Percentiles rank a stretch among this genome's conserved stretches.
Evolutionary conservation across 148 eudicot species (phyloP).

Genomic region (Rhododendron mucronatum): DNA sequence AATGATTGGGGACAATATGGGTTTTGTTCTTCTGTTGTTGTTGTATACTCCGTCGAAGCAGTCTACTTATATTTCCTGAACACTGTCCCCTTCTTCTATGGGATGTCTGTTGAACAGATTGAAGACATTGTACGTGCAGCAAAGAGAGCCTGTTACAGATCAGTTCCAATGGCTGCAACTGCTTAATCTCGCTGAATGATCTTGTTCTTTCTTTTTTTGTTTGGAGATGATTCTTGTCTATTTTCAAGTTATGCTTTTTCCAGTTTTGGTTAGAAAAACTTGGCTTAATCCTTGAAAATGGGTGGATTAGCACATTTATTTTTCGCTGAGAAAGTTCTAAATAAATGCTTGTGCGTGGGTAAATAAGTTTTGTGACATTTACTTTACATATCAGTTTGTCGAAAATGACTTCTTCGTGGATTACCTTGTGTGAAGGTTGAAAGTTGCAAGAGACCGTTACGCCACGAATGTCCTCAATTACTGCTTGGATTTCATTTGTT

Average conservation of each 20-base stretch:
- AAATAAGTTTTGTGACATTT: not conserved
- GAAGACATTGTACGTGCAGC: slow-evolving; percentile 92
- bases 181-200: slow-evolving; percentile 24
- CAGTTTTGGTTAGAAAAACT: not conserved
- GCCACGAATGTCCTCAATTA: not conserved
- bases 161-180: slow-evolving; percentile 62
- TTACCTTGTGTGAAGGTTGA: not conserved
- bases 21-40: too few relatives aligned
- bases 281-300: not conserved
- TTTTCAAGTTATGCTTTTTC: not conserved
- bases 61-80: not conserved
- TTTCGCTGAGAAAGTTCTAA: not conserved
- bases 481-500: not conserved
- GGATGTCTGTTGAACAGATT: slow-evolving; percentile 37
- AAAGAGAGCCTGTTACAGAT: slow-evolving; percentile 70
- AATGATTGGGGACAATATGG: too few relatives aligned
- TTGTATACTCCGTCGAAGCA: not conserved
- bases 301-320: not conserved
- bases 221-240: not conserved
- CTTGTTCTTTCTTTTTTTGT: not conserved
- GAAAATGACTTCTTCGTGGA: not conserved
- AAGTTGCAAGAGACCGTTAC: not conserved
- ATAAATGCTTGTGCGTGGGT: not conserved
- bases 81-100: not conserved
- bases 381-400: not conserved